A percentile compares a stretch with the other conserved stretches of the same genome.
Conservation (phyloP, 2,329 filamentous ascomycete genomes). For the Scytalidium lignicola region DNA sequence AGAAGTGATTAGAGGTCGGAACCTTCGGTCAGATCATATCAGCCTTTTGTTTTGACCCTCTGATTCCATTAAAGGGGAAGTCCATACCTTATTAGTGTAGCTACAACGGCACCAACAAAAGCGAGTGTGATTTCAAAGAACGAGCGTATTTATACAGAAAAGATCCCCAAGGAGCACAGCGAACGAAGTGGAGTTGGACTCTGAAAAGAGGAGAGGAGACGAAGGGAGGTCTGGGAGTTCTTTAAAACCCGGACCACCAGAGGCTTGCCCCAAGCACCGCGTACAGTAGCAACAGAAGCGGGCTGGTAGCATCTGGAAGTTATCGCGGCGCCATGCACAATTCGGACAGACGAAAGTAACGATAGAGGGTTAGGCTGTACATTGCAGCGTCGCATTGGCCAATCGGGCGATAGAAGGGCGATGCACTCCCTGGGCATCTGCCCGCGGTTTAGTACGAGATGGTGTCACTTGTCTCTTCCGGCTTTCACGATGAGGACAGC, state of each 20-base stretch:
- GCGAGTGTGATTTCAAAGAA: neutral
- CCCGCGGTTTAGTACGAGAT: neutral
- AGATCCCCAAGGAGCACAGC: neutral
- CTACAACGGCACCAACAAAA: conserved; percentile 5
- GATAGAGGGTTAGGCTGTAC: neutral
- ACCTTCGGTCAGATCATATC: too few relatives aligned
- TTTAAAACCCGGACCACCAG: neutral
- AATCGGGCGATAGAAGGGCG: neutral
- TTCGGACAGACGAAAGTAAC: neutral
- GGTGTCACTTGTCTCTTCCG: neutral
- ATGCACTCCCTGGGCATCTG: neutral
- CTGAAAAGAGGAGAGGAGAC: neutral
- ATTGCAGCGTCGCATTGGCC: neutral
- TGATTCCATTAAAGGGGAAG: too few relatives aligned
- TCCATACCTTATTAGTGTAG: conserved; percentile 4
- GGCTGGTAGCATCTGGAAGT: neutral
- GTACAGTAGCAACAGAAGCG: neutral
- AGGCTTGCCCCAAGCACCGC: neutral
- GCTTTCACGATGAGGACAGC: neutral
- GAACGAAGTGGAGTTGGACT: neutral
- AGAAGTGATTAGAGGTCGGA: too few relatives aligned
- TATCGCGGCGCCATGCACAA: neutral
- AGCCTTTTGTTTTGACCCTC: too few relatives aligned
- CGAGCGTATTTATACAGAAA: neutral
- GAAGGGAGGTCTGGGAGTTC: neutral